Evolutionary conservation across 2,329 filamentous ascomycete species (phyloP), one percentile per base, ranked within the genome.

Genomic region (Fusarium nanum): DNA sequence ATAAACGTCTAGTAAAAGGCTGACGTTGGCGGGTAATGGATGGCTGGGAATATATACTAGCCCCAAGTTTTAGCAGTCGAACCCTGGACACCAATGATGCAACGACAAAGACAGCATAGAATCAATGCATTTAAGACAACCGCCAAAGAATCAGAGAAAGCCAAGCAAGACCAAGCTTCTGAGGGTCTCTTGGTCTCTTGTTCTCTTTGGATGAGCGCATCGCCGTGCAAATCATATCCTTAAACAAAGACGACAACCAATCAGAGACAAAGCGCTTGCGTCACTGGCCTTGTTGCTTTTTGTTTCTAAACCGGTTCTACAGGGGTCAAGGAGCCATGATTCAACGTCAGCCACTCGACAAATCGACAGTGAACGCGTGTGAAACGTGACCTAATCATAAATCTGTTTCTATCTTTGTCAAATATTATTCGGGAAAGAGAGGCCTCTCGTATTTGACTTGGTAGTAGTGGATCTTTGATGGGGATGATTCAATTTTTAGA

Each of bases 211-310:
- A 69, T 71, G 68, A 68, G 64, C 68, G 68, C 68, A 71, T 71
- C 68, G 68, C 56, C 60, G 37, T 62, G 68, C 68, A 71, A 71
- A 71, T 71, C 68, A 71, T 71, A 60, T 14, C 68, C 68, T 62
- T 40, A 67, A 71, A 69, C 56, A 69, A 58, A 61, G 68, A 45
- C 23, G 60, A 23, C 25, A 23, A 7, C 62, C 53, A 62, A 66
- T 69, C 61, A 61, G 37, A 27, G 20, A 18, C 16, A 7, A 47
- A 44, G 68, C 67, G 68, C 67, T 70, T 70, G 68, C 68, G 68
- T 70, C 68, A 70, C 68, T 66, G 55, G 14, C 25, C 37, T 25
- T 32, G 14, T 40, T 37, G 34, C 23, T 9, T 27, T 56, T 32
- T 45, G 63, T 66, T 55, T 66, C 63, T 61, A 71, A 70, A 71